phyloP scores from a whole-genome alignment of 192 early-diverging fungal species.

The Linnemannia exigua region DNA sequence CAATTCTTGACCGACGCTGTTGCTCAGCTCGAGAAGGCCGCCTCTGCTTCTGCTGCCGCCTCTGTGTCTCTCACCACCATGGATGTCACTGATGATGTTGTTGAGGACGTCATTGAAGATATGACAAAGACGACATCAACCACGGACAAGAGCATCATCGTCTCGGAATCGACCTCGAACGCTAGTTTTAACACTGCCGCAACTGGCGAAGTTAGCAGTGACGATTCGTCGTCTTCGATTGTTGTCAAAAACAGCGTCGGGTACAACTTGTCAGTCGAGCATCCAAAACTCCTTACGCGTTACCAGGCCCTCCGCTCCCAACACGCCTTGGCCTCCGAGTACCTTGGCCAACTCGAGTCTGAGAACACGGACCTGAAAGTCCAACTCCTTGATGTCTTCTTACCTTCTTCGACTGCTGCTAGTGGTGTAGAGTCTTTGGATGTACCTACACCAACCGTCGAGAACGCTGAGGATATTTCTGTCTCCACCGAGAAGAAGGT shows the following conservation, averaged over 20 bases:
- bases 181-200: background rate
- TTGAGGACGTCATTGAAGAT: background rate
- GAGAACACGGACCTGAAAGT: slow-evolving; percentile 37
- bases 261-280: slow-evolving; percentile 33
- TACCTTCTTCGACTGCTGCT: background rate
- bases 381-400: slow-evolving; percentile 20
- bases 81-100: background rate
- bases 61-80: background rate
- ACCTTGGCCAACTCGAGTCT: slow-evolving; percentile 17
- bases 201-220: background rate
- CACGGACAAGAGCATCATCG: background rate
- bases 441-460: background rate
- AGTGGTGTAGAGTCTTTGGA: background rate
- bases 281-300: slow-evolving; percentile 27
- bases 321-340: slow-evolving; percentile 41
- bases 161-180: background rate
- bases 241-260: slow-evolving; percentile 41
- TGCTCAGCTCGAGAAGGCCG: background rate
- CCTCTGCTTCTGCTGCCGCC: background rate
- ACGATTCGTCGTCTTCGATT: background rate
- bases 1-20: background rate
- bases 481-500: background rate
- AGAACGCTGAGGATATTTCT: background rate
- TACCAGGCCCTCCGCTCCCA: slow-evolving; percentile 32
- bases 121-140: background rate